A percentile compares a stretch with the other conserved stretches of the same genome.
Conservation (phyloP, 148 eudicot genomes). For the Amaranthus palmeri region DNA sequence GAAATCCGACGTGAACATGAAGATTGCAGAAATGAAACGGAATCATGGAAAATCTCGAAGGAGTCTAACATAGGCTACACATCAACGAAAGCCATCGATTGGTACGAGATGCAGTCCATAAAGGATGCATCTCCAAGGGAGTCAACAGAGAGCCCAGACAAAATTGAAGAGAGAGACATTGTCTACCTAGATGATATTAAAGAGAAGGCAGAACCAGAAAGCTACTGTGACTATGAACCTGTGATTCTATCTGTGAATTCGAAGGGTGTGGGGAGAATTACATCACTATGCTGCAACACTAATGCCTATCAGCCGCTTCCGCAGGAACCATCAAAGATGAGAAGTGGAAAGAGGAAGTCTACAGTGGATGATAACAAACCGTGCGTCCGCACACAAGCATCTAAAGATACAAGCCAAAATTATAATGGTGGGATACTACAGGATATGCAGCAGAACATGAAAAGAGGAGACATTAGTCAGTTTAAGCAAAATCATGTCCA, state of each 20-base stretch:
- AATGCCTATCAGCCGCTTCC: neutral
- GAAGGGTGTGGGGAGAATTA: neutral
- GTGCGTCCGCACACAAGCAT: neutral
- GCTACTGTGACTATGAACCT: neutral
- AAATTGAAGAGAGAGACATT: slow-evolving; percentile 13
- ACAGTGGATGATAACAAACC: neutral
- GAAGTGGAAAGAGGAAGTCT: neutral
- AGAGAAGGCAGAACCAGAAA: neutral
- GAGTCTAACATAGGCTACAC: neutral
- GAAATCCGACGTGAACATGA: neutral
- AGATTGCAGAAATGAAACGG: neutral
- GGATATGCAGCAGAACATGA: neutral
- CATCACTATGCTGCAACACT: neutral
- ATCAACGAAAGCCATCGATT: neutral
- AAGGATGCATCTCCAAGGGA: neutral
- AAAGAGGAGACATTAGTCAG: neutral
- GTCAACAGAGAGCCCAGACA: slow-evolving; percentile 8
- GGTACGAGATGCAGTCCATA: neutral
- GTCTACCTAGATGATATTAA: slow-evolving; percentile 13
- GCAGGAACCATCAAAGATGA: slow-evolving; percentile 3
- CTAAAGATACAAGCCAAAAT: neutral
- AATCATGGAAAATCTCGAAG: neutral
- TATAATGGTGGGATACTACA: neutral
- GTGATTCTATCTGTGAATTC: neutral
- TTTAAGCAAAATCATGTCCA: neutral